A percentile compares a stretch with the other conserved stretches of the same genome.
phyloP scores from a whole-genome alignment of 768 basidiomycete species.

The Candolleomyces efflorescens region DNA sequence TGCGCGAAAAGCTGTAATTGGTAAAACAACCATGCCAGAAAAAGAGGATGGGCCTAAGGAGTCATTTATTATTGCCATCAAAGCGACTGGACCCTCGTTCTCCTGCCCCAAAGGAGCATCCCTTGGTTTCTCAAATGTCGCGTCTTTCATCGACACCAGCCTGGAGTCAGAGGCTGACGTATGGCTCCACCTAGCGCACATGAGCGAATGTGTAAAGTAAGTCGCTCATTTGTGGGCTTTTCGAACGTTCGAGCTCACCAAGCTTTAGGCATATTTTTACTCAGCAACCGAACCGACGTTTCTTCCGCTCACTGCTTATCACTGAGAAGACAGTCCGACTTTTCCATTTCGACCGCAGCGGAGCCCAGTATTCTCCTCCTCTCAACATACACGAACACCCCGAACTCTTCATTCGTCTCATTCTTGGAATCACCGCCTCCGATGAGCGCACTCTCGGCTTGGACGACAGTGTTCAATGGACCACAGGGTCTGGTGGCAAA shows the following conservation, averaged over 20 bases:
- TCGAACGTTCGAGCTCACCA: too few species aligned
- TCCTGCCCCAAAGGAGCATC: neutral
- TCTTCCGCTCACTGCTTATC: neutral
- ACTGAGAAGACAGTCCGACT: neutral
- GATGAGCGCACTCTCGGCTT: neutral
- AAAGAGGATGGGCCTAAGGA: too few species aligned
- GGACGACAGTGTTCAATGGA: constrained; percentile 2
- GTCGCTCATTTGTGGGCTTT: too few species aligned
- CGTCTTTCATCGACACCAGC: neutral
- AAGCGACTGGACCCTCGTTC: neutral
- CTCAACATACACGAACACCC: constrained; percentile 4
- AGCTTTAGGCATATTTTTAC: constrained; percentile 2
- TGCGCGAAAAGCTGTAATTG: neutral
- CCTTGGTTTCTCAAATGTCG: neutral
- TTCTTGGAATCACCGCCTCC: neutral
- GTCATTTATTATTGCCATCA: neutral
- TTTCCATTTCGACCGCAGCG: constrained; percentile 6
- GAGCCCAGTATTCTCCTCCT: neutral
- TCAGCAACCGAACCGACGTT: constrained; percentile 1
- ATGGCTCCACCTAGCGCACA: neutral
- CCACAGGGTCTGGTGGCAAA: neutral
- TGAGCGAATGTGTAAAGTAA: neutral
- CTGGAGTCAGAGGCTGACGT: neutral
- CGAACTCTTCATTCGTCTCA: neutral
- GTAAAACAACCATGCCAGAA: neutral